Percentiles rank a stretch among this genome's conserved stretches.
phyloP scores from a whole-genome alignment of 495 filamentous ascomycete genomes.

The Glarea lozoyensis region DNA sequence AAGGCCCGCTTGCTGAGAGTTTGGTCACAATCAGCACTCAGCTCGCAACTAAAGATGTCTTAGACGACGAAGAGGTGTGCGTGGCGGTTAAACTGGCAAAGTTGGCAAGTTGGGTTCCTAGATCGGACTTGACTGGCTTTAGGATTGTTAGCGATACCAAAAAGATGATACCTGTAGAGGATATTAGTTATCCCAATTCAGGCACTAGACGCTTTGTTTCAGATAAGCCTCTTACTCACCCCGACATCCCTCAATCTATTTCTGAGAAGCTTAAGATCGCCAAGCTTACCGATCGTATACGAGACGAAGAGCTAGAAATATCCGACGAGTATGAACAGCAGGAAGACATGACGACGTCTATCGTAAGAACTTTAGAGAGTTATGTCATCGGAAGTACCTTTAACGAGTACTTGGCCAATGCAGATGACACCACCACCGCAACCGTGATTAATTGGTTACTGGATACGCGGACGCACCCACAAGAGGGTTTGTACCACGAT shows the following conservation, averaged over 20 bases:
- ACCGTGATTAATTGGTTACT: conserved; percentile 28
- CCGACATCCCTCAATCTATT: conserved; percentile 18
- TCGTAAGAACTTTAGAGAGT: conserved; percentile 30
- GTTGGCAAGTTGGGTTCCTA: conserved; percentile 17
- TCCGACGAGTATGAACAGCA: conserved; percentile 29
- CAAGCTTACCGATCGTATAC: conserved; percentile 16
- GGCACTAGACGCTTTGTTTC: conserved; percentile 6
- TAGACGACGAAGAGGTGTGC: conserved; percentile 13
- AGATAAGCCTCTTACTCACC: conserved; percentile 22
- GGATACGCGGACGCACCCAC: conserved; percentile 18
- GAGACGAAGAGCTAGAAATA: conserved; percentile 21
- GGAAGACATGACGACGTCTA: conserved; percentile 26
- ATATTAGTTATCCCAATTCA: conserved; percentile 12
- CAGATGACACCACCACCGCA: conserved; percentile 29
- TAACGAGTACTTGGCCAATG: conserved; percentile 36
- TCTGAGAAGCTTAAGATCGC: conserved; percentile 20
- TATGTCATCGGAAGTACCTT: conserved; percentile 31
- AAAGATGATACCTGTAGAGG: conserved; percentile 1
- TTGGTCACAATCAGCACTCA: conserved; percentile 18
- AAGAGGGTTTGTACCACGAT: conserved; percentile 16
- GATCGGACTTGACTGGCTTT: too few species aligned
- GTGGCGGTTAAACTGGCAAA: conserved; percentile 23
- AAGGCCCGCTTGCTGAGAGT: conserved; percentile 13
- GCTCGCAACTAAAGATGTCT: conserved; percentile 5
- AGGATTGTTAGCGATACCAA: too few species aligned